Percentiles rank a stretch among this genome's conserved stretches.
Conservation (phyloP, 495 filamentous ascomycete genomes). For the Penicillium tannophilum region DNA sequence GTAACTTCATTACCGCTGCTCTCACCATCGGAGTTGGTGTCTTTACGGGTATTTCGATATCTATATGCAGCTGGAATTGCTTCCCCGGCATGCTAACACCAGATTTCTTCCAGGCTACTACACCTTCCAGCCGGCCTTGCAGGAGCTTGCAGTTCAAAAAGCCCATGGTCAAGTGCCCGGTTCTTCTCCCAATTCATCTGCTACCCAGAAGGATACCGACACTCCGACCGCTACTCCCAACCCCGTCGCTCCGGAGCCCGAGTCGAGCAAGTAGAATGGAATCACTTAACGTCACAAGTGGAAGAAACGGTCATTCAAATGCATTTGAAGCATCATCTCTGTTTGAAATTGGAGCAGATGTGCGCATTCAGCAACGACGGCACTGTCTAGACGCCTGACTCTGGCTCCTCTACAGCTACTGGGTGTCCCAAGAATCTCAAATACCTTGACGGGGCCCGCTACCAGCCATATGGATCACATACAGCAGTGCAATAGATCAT, state of each 20-base stretch:
- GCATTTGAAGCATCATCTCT: background rate
- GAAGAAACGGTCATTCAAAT: background rate
- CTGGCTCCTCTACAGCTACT: background rate
- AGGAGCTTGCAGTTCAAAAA: conserved; percentile 25
- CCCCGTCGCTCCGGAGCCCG: background rate
- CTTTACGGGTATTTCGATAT: conserved; percentile 33
- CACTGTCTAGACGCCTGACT: background rate
- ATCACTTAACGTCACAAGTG: background rate
- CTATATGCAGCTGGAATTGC: no score
- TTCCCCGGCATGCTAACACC: conserved; percentile 12
- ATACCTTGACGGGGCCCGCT: background rate
- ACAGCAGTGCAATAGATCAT: background rate
- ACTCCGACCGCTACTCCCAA: background rate
- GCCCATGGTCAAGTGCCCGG: conserved; percentile 9
- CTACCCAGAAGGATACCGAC: background rate
- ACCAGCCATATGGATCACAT: background rate
- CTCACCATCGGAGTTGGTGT: conserved; percentile 46
- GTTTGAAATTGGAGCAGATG: background rate
- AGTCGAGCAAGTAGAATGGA: background rate
- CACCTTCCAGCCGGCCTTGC: conserved; percentile 33
- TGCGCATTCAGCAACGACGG: background rate
- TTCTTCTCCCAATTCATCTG: background rate
- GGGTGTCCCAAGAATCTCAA: background rate
- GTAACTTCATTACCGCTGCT: conserved; percentile 41
- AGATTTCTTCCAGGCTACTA: conserved; percentile 33